Base-by-base conservation (phyloP, 164 flowering plant species). In the Vitis riparia region DNA sequence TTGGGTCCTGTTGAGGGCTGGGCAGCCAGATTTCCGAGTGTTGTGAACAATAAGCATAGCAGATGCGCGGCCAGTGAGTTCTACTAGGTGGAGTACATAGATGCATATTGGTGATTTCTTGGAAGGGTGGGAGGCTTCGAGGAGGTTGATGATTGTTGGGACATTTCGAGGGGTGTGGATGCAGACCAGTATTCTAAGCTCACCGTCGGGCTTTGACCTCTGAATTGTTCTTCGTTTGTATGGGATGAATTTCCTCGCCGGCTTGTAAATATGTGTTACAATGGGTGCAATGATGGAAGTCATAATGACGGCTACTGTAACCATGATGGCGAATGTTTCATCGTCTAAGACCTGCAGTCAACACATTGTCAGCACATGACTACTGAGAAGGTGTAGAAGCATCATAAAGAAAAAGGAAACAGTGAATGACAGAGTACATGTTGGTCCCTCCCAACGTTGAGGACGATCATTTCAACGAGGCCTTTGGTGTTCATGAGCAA, bases 401-500 rank as follows among this genome's bases (percentile, higher is more conserved):
- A 37, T 37, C 6, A 5, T 6, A 37, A 37, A 37, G 44, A 37
- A 37, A 23, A 23, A 23, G 27, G 27, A 23, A 23, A 23, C 27
- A 23, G 27, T 23, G 27, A 23, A 23, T 23, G 27, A 23, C 27
- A 23, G 27, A 23, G 65, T 78, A 79, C 82, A 72, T 80, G 69
- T 12, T 75, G 78, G 60, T 75, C 78, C 53, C 49, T 77, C 11
- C 81, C 83, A 23, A 80, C 72, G 62, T 77, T 77, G 61, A 80
- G 79, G 44, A 80, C 74, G 47, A 80, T 75, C 77, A 77, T 69
- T 64, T 75, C 81, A 3, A 77, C 70, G 3, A 80, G 73, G 53
- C 83, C 83, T 70, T 80, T 80, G 15, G 83, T 72, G 83, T 80
- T 80, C 78, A 77, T 72, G 53, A 80, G 77, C 56, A 80, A 64